Percentiles rank a stretch among this genome's conserved stretches.
These are phyloP conservation scores for Microthyrium microscopicum DNA, from an alignment of 2,329 filamentous ascomycete genomes.

Conservation along the genomic window DNA sequence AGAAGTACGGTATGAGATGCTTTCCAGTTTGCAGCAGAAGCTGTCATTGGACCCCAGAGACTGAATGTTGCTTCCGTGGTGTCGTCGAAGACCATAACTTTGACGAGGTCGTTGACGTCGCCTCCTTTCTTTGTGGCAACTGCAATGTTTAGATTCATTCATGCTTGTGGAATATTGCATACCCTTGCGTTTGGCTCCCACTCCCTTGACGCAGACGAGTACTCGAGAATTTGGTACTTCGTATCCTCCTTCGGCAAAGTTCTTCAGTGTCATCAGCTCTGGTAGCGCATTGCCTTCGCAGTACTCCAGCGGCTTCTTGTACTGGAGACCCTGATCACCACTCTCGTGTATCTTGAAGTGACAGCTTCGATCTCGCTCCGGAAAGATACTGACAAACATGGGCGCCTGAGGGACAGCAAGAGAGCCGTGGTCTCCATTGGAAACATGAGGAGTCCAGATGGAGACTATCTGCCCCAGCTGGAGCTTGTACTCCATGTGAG, in stretches of 20 bases:
- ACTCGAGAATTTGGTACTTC: conserved; percentile 35
- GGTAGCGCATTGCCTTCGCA: conserved; percentile 20
- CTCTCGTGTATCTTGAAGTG: conserved; percentile 38
- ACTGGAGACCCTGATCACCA: conserved; percentile 23
- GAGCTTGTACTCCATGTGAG: conserved; percentile 23
- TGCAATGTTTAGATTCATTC: neutral
- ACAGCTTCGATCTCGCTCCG: conserved; percentile 36
- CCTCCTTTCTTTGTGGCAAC: conserved; percentile 31
- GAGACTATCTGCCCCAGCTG: conserved; percentile 38
- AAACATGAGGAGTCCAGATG: conserved; percentile 40
- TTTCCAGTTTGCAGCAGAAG: conserved; percentile 27
- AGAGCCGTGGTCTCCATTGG: conserved; percentile 26
- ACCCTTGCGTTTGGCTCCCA: conserved; percentile 36
- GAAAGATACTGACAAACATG: conserved; percentile 39
- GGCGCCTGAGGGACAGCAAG: conserved; percentile 28
- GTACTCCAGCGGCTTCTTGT: conserved; percentile 31
- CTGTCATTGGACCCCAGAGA: conserved; percentile 35
- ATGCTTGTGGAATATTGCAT: neutral
- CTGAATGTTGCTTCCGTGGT: conserved; percentile 36
- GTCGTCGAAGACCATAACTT: conserved; percentile 40
- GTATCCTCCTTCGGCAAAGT: conserved; percentile 37
- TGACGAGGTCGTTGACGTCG: conserved; percentile 28
- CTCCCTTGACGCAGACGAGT: conserved; percentile 40
- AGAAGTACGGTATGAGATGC: conserved; percentile 34
- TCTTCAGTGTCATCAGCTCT: conserved; percentile 39